Base-by-base conservation (phyloP, 2,329 filamentous ascomycete species). In the Phaeosphaeriaceae sp. region DNA sequence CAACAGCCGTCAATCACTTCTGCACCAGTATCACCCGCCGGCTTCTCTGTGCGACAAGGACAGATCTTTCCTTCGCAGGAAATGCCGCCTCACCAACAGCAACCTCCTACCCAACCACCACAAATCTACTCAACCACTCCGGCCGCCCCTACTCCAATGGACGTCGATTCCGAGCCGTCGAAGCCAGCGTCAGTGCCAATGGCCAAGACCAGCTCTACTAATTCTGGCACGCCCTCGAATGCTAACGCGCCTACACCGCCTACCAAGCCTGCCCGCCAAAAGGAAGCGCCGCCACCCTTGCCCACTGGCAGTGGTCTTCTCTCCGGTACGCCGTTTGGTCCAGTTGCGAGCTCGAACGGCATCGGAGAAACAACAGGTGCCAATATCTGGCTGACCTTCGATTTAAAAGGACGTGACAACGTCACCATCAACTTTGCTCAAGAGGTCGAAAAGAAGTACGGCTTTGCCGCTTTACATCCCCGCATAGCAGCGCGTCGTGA, bases 351-450 rank as follows among this genome's bases (percentile, higher is more conserved):
- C 22, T 76, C 83, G 10, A 78, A 82, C 47, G 81, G 76, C 62
- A 64, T 73, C 56, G 68, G 72, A 17, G 76, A 80, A 82, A 62
- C 69, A 9, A 62, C 68, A 45, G 75, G 72, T 45, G 70, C 93
- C 88, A 42, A 96, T 88, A 97, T 99, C 62, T 86, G 96, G 53
- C 85, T 99, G 19, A 89, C 91, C 54, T 89, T 99, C 56, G 88
- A 91, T 0, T 84, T 99, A 41, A 86, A 89, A 57, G 91, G 92
- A 42, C 88, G 91, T 68, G 90, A 87, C 36, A 97, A 97, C 76
- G 92, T 94, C 66, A 94, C 96, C 60, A 88, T 99, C 79, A 98
- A 98, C 76, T 97, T 98, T 65, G 93, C 94, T 71, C 91, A 92
- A 46, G 84, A 98, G 78, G 95, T 96, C 11, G 92, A 97, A 78